Evolutionary conservation across 305 asterid species (phyloP), one percentile per base, ranked within the genome.

Genomic region (Ajuga reptans): DNA sequence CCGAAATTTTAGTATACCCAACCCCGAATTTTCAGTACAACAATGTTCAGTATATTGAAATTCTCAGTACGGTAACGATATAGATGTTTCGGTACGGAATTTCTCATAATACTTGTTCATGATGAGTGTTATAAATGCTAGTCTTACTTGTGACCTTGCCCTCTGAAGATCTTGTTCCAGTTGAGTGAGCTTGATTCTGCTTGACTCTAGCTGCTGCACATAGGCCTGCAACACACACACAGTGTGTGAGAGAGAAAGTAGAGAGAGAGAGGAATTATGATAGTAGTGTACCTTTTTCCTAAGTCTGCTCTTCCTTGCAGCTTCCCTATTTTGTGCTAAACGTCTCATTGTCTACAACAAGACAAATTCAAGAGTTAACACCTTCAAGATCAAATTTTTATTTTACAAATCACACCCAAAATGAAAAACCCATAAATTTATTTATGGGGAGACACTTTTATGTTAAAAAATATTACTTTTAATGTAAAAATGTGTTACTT

Each of bases 281-380:
- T 46, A 55, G 34, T 37, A 55, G 34, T 37, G 43, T 6, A 90
- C 99, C 94, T 93, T 93, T 78, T 91, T 93, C 55, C 96, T 86
- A 53, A 89, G 89, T 80, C 99, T 89, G 87, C 99, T 93, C 76
- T 89, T 93, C 77, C 83, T 87, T 64, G 99, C 99, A 43, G 99
- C 99, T 85, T 91, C 99, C 83, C 99, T 84, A 77, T 93, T 93
- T 78, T 93, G 99, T 46, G 99, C 99, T 80, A 93, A 84, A 72
- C 99, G 95, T 74, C 97, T 89, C 85, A 93, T 43, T 41, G 96
- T 89, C 99, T 93, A 84, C n/a, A 79, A 58, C 50, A 49, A 73
- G 12, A 7, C 74, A n/a, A 41, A 21, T 2, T 21, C 1, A 12
- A 21, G 11, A 7, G 10, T 9, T 31, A n/a, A 45, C 36, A 72